These are phyloP conservation scores for Rosellinia necatrix DNA, from an alignment of 2,329 filamentous ascomycete species.

Conservation along the genomic window DNA sequence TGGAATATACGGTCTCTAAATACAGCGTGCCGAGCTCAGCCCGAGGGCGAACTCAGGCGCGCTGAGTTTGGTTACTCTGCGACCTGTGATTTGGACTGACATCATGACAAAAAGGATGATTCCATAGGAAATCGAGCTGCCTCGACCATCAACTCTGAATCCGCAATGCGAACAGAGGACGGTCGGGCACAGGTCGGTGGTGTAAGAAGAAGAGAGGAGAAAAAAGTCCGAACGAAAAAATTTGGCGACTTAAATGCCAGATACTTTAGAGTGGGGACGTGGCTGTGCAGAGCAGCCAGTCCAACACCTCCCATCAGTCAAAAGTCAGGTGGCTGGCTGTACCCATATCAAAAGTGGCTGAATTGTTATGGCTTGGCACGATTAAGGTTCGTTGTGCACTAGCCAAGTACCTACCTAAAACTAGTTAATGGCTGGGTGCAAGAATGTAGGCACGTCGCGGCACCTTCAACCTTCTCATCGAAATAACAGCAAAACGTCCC, in stretches of 20 bases:
- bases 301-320: neutral
- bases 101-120: constrained; percentile 74
- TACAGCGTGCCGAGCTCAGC: constrained; percentile 67
- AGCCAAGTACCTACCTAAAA: neutral
- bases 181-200: constrained; percentile 83
- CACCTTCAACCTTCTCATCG: constrained; percentile 8
- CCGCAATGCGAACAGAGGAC: constrained; percentile 67
- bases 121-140: constrained; percentile 84
- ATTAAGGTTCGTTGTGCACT: no score
- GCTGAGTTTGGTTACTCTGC: constrained; percentile 72
- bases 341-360: constrained; percentile 5
- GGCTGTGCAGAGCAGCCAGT: neutral
- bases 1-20: constrained; percentile 82
- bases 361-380: neutral
- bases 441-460: no score
- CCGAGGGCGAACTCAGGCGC: constrained; percentile 69
- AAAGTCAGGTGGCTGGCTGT: no score
- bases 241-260: constrained; percentile 29
- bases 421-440: no score
- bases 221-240: constrained; percentile 36
- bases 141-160: constrained; percentile 76
- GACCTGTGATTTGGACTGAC: constrained; percentile 96
- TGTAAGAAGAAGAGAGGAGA: constrained; percentile 45
- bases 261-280: constrained; percentile 27
- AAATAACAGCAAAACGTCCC: neutral